These are phyloP conservation scores for Teratosphaeria nubilosa DNA, from an alignment of 2,329 filamentous ascomycete species.

Conservation along the genomic window DNA sequence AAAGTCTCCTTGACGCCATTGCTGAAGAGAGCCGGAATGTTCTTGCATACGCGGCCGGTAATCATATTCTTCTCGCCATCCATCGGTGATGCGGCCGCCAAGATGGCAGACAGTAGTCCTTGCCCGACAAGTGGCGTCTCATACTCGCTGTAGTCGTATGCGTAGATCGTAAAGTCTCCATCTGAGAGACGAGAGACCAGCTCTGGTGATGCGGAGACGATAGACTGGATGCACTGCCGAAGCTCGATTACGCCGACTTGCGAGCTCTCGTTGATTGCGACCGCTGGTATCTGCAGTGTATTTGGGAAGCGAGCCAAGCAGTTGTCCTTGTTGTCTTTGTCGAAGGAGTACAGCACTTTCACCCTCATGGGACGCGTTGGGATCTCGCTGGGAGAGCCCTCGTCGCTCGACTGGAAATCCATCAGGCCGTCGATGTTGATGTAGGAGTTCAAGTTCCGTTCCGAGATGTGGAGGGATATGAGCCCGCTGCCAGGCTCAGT, in stretches of 20 bases:
- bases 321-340: conserved; percentile 76
- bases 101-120: conserved; percentile 80
- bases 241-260: conserved; percentile 83
- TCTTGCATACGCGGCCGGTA: conserved; percentile 82
- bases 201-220: conserved; percentile 73
- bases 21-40: conserved; percentile 71
- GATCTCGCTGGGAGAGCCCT: conserved; percentile 14
- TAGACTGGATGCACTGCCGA: conserved; percentile 74
- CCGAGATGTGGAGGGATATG: conserved; percentile 3
- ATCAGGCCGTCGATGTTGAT: conserved; percentile 9
- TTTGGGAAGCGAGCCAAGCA: conserved; percentile 81
- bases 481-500: conserved; percentile 5
- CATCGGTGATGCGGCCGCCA: conserved; percentile 52
- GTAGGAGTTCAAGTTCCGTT: conserved; percentile 7
- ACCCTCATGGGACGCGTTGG: conserved; percentile 48
- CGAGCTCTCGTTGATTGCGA: conserved; percentile 67
- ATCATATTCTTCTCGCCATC: conserved; percentile 61
- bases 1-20: conserved; percentile 78
- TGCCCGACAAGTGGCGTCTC: conserved; percentile 90
- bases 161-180: conserved; percentile 87
- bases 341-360: conserved; percentile 95
- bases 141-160: conserved; percentile 90
- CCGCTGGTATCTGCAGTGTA: conserved; percentile 66
- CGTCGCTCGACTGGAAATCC: not conserved
- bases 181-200: conserved; percentile 60